phyloP scores from a whole-genome alignment of 2,329 filamentous ascomycete species.

The Talaromyces sp. region DNA sequence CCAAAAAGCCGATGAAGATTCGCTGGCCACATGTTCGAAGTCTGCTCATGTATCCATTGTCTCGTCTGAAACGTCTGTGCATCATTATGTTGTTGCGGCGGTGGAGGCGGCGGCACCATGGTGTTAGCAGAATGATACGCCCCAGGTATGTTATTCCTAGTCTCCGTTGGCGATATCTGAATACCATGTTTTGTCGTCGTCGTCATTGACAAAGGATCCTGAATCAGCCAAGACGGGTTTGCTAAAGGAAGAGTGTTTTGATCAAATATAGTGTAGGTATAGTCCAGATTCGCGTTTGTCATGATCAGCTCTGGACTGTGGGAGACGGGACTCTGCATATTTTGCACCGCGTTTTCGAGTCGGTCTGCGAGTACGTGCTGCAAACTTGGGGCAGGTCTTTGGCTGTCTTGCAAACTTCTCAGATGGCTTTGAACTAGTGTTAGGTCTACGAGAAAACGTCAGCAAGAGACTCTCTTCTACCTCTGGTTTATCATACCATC shows the following conservation, averaged over 20 bases:
- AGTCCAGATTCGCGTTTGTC: conserved; percentile 16
- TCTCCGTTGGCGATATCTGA: conserved; percentile 1
- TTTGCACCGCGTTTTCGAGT: conserved; percentile 21
- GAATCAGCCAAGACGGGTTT: conserved; percentile 22
- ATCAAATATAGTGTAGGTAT: conserved; percentile 26
- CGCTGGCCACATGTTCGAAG: background rate
- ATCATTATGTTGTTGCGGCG: background rate
- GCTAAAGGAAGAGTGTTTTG: conserved; percentile 24
- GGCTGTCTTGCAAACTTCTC: conserved; percentile 17
- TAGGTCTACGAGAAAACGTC: conserved; percentile 15
- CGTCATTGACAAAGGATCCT: conserved; percentile 10
- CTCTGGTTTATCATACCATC: conserved; percentile 16
- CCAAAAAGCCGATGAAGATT: conserved; percentile 3
- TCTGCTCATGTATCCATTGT: background rate
- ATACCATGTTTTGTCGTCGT: background rate
- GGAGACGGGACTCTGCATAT: conserved; percentile 24
- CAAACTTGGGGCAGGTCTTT: conserved; percentile 18
- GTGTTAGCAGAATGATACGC: background rate
- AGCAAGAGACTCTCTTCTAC: too few species aligned
- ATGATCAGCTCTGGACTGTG: conserved; percentile 16
- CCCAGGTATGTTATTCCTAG: background rate
- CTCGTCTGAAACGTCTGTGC: background rate
- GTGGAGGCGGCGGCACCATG: background rate
- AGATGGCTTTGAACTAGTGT: conserved; percentile 21
- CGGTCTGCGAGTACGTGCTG: conserved; percentile 20